Base-by-base conservation (phyloP, 1,284 basidiomycete genomes). In the Tylopilus sp. region DNA sequence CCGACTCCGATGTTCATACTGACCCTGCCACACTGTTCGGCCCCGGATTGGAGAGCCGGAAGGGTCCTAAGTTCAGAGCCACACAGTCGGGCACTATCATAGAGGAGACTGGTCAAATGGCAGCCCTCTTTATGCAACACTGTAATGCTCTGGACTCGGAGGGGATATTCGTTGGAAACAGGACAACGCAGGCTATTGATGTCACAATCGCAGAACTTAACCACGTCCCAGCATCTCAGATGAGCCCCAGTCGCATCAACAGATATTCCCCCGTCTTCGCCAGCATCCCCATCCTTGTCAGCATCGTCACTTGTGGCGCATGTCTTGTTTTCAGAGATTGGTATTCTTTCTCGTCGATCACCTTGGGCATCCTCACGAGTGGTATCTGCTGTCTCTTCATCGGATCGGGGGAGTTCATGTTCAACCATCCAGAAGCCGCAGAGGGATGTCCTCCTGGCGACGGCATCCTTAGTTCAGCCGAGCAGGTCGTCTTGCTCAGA, bases 301-400 rank as follows among this genome's bases (percentile, higher is more conserved):
- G 67, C 15, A 6, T 64, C 10, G 55, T 46, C 8, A 55, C 59
- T 1, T 66, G 65, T 40, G 39, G 55, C 11, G 48, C 54, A 0
- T 61, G 55, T 12, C 63, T 51, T 8, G 23, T 66, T 10, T 56
- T 58, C 30, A 1, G 26, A 2, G 66, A 68, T 25, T 68, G 66
- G 66, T 64, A 49, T 31, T 48, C 54, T 25, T 65, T 65, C 41
- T 48, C 56, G 12, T 42, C 65, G 58, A 68, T 70, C 29, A 53
- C 68, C n/a, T 43, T 69, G 25, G 68, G 66, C 7, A 61, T 64
- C 26, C 0, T 68, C 25, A 49, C 61, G 12, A 62, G 46, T 38
- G 66, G 68, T 2, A 42, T 67, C 16, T 46, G 62, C 16, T 67
- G 56, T 26, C 43, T 61, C 25, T 53, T 57, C 11, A 65, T 68